Base-by-base conservation (phyloP, 805 yeast species). In the Candida railenensis region DNA sequence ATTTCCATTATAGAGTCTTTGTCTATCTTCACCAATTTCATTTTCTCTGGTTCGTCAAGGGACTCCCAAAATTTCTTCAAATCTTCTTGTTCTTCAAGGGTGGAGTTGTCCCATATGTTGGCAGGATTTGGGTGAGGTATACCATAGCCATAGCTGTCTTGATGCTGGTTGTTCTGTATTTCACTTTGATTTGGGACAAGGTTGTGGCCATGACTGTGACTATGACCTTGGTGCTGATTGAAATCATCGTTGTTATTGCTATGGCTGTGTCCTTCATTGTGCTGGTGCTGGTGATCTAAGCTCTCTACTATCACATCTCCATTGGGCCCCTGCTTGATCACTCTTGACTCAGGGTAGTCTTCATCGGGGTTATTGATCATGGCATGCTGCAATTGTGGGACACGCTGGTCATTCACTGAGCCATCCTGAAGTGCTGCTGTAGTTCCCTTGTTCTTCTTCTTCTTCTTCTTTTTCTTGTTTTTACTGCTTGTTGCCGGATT, bases 301-400 rank as follows among this genome's bases (percentile, higher is more conserved):
- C 79, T 74, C 54, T 86, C 85, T 20, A 88, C 89, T 42, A 87
- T 78, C 3, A 87, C 86, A 53, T 85, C 88, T 5, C 95, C 95
- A 59, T 87, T 85, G 3, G 83, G 77, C 3, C 80, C 86, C 53
- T 83, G 82, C 53, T 80, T 84, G 40, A 86, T 81, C 3, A 86
- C 82, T 47, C 94, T 64, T 7, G 90, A 83, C 12, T 78, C 74
- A 2, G 94, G 94, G 57, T 86, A 86, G 14, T 83, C 89, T 32
- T 78, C 75, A 34, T 75, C 71, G 12, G 83, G 80, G 54, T 82
- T 72, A 56, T 75, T 76, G 21, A 82, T 54, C 40, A 80, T 74
- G 2, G 80, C 81, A 38, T 76, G 67, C n/a, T 34, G 38, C 15
- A 42, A 22, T 50, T 48, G 11, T 42, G 36, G 37, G 50, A 28